Percentiles rank a stretch among this genome's conserved stretches.
phyloP scores from a whole-genome alignment of 2,329 filamentous ascomycete genomes.

The Hortaea sp. region DNA sequence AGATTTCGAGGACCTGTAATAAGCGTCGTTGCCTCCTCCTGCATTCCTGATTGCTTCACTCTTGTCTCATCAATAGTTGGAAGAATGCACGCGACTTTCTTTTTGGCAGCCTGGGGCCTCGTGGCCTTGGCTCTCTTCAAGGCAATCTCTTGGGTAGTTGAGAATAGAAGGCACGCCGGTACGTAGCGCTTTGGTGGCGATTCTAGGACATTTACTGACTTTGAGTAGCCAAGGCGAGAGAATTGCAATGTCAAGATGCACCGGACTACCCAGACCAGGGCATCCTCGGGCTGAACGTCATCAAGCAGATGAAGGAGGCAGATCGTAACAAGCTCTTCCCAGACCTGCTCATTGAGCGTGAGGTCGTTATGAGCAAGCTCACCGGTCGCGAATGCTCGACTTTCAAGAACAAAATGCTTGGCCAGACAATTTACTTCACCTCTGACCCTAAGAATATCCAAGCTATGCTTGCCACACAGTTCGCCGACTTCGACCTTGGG shows the following conservation, averaged over 20 bases:
- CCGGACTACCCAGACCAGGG: conserved; percentile 15
- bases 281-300: conserved; percentile 18
- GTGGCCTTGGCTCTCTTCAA: conserved; percentile 16
- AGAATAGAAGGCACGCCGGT: conserved; percentile 4
- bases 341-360: conserved; percentile 18
- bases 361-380: conserved; percentile 13
- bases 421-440: conserved; percentile 19
- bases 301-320: conserved; percentile 18
- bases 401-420: conserved; percentile 15
- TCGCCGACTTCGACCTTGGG: conserved; percentile 24
- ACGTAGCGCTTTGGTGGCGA: neutral
- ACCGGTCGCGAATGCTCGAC: conserved; percentile 19
- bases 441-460: conserved; percentile 27
- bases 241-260: conserved; percentile 16
- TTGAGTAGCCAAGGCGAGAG: conserved; percentile 9
- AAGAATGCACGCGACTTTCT: conserved; percentile 6
- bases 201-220: neutral
- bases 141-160: conserved; percentile 9
- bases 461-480: conserved; percentile 24
- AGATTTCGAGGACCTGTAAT: no score
- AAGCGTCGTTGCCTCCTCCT: no score
- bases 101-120: conserved; percentile 13
- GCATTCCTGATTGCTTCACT: no score
- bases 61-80: neutral
- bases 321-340: conserved; percentile 20